Evolutionary conservation across 495 filamentous ascomycete genomes (phyloP).

Genomic region (Penicillium lagena): DNA sequence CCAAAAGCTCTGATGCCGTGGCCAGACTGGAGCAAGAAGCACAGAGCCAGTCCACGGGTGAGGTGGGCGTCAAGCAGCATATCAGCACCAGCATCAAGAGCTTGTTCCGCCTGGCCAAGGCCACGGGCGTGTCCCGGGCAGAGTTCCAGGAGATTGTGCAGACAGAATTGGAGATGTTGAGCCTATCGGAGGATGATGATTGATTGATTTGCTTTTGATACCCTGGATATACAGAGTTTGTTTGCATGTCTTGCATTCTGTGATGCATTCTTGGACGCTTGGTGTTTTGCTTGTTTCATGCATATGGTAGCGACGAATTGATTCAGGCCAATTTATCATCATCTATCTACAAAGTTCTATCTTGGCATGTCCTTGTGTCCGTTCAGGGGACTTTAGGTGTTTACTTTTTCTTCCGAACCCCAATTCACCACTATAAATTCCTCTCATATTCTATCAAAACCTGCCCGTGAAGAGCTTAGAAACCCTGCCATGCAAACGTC

Average conservation of each 20-base stretch:
- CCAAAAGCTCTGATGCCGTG: constrained; percentile 51
- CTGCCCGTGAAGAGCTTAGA: too few relatives aligned
- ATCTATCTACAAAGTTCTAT: neutral
- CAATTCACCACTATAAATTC: too few relatives aligned
- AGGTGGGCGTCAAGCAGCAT: constrained; percentile 83
- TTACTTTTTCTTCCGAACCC: too few relatives aligned
- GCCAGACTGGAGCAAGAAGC: constrained; percentile 62
- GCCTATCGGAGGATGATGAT: constrained; percentile 64
- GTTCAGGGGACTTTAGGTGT: too few relatives aligned
- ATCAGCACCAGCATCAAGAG: constrained; percentile 84
- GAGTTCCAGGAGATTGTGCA: constrained; percentile 80
- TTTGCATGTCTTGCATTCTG: neutral
- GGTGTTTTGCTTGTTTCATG: neutral
- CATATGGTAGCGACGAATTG: too few relatives aligned
- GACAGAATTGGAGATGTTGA: constrained; percentile 73
- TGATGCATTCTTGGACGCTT: neutral
- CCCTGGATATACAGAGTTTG: constrained; percentile 13
- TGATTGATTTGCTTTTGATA: constrained; percentile 13
- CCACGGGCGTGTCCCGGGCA: constrained; percentile 70
- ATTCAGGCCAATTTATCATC: neutral
- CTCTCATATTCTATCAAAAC: too few relatives aligned
- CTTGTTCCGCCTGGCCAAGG: constrained; percentile 72
- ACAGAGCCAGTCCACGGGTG: constrained; percentile 57
- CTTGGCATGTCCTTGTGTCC: too few relatives aligned
- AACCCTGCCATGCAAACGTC: too few relatives aligned